phyloP scores from a whole-genome alignment of 176 grass and related monocot genomes.

The Thalia dealbata region DNA sequence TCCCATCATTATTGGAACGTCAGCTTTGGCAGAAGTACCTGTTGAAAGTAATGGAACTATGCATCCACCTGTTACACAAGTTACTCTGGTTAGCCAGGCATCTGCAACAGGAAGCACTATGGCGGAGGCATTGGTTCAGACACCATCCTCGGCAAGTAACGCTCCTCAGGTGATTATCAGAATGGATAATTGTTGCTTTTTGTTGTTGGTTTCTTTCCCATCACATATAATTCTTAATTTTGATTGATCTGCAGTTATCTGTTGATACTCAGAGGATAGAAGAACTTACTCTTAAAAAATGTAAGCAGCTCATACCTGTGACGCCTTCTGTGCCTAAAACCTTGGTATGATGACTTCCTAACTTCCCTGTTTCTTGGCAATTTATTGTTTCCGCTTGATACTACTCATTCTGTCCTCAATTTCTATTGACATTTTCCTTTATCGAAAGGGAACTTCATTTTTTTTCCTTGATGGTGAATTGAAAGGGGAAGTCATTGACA shows the following conservation, averaged over 20 bases:
- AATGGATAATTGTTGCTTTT: conserved; percentile 1
- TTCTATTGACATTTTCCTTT: background rate
- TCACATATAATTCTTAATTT: conserved; percentile 11
- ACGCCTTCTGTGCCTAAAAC: conserved; percentile 56
- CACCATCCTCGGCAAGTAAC: conserved; percentile 35
- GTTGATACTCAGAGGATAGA: conserved; percentile 64
- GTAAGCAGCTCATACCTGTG: conserved; percentile 48
- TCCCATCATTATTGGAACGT: conserved; percentile 24
- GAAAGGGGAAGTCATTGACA: background rate
- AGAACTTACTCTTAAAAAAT: conserved; percentile 45
- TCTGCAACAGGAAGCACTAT: conserved; percentile 21
- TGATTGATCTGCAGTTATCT: conserved; percentile 31
- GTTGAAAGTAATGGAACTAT: conserved; percentile 24
- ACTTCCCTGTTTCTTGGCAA: background rate
- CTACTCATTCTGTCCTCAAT: background rate
- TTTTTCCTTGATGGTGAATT: too few species aligned
- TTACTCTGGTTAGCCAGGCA: background rate
- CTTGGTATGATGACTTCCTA: conserved; percentile 28
- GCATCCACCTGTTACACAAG: conserved; percentile 14
- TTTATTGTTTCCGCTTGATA: background rate
- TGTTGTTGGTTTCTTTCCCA: background rate
- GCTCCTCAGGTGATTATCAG: conserved; percentile 39
- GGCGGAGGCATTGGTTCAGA: conserved; percentile 65
- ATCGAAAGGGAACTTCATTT: background rate
- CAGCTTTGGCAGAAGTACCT: conserved; percentile 61